These are phyloP conservation scores for Borealophlyctis nickersoniae DNA, from an alignment of 192 early-diverging fungal genomes.

Conservation along the genomic window DNA sequence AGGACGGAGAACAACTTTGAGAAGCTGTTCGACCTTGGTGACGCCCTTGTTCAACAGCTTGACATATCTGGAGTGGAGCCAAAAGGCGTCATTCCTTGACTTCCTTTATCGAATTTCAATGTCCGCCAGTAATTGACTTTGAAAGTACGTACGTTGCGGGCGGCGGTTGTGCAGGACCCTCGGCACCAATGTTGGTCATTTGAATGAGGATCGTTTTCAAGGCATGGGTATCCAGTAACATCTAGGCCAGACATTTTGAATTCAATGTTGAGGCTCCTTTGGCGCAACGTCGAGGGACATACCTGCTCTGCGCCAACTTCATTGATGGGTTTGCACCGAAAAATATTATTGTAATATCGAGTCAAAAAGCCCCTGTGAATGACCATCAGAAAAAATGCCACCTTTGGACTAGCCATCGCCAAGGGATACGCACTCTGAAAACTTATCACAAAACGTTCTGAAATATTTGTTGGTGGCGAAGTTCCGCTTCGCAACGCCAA, in stretches of 20 bases:
- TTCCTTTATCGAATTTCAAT: neutral
- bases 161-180: conserved; percentile 43
- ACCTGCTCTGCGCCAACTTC: conserved; percentile 95
- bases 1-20: conserved; percentile 87
- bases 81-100: neutral
- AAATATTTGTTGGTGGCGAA: conserved; percentile 77
- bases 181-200: conserved; percentile 64
- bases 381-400: neutral
- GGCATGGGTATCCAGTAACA: conserved; percentile 91
- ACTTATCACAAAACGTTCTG: conserved; percentile 86
- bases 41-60: conserved; percentile 83
- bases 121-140: conserved; percentile 3
- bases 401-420: neutral
- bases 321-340: conserved; percentile 74
- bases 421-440: conserved; percentile 68
- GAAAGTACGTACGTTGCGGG: conserved; percentile 56
- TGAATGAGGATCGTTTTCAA: conserved; percentile 79
- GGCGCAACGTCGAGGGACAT: neutral
- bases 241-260: conserved; percentile 29
- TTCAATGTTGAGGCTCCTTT: neutral
- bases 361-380: conserved; percentile 27
- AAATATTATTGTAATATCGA: conserved; percentile 68
- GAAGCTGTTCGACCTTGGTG: conserved; percentile 74
- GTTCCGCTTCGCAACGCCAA: conserved; percentile 55
- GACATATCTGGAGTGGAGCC: conserved; percentile 53